Conservation (phyloP, 1,139 yeast genomes). For the Pichia sp. region DNA sequence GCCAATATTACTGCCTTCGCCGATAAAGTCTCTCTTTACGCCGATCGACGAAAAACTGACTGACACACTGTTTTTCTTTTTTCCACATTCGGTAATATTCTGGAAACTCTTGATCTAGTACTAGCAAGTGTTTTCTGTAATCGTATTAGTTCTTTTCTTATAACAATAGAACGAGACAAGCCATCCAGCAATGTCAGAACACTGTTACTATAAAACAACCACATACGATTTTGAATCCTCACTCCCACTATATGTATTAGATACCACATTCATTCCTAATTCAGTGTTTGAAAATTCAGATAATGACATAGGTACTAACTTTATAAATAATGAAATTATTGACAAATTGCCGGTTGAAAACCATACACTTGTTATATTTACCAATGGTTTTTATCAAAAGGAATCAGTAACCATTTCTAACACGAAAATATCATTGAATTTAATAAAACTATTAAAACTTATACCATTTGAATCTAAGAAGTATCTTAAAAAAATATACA, state of each 20-base stretch:
- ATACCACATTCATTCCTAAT: constrained; percentile 25
- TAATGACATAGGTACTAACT: not conserved
- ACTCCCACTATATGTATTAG: constrained; percentile 27
- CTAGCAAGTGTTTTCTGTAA: too few relatives aligned
- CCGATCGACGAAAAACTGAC: constrained; percentile 1
- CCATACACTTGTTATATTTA: constrained; percentile 23
- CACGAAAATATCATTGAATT: constrained; percentile 24
- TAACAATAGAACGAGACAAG: too few relatives aligned
- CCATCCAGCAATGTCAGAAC: constrained; percentile 3
- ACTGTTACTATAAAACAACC: constrained; percentile 22
- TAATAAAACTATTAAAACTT: constrained; percentile 59
- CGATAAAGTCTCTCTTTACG: too few relatives aligned
- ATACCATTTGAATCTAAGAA: constrained; percentile 55
- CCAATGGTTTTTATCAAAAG: constrained; percentile 24
- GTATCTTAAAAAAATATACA: constrained; percentile 54
- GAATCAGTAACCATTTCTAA: constrained; percentile 1
- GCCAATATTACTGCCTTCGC: too few relatives aligned
- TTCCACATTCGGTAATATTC: not conserved
- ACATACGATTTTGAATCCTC: constrained; percentile 23
- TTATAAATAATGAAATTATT: constrained; percentile 16
- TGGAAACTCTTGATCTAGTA: too few relatives aligned
- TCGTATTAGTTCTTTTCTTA: too few relatives aligned
- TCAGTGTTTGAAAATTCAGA: constrained; percentile 6
- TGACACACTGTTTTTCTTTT: too few relatives aligned
- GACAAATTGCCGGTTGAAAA: constrained; percentile 19